Conservation (phyloP, 2,329 filamentous ascomycete genomes). For the Botrytis galanthina region DNA sequence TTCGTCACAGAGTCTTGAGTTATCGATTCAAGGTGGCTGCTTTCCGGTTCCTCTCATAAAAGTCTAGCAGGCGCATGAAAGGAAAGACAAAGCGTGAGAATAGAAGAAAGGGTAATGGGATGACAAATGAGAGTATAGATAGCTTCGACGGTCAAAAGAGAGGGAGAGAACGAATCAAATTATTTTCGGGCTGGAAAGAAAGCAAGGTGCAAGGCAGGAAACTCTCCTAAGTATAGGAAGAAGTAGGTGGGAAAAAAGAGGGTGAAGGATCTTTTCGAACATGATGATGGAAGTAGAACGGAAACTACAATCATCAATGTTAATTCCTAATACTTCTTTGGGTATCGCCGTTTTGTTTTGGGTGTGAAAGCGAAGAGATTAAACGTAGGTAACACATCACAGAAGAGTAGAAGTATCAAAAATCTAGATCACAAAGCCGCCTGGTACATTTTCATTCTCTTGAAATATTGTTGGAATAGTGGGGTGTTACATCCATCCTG, state of each 20-base stretch:
- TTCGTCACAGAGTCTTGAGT: neutral
- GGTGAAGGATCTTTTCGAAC: neutral
- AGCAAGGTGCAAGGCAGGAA: neutral
- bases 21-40: neutral
- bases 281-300: neutral
- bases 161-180: neutral
- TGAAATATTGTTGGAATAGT: neutral
- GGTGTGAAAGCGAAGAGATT: neutral
- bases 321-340: neutral
- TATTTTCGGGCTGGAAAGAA: neutral
- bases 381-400: neutral
- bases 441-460: neutral
- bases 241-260: neutral
- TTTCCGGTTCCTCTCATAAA: neutral
- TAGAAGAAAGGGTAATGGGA: neutral
- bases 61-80: neutral
- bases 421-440: neutral
- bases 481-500: neutral
- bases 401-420: neutral
- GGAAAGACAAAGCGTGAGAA: neutral
- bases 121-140: neutral
- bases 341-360: neutral
- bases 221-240: neutral
- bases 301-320: neutral
- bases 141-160: neutral